phyloP scores from a whole-genome alignment of 2,329 filamentous ascomycete species.

The Pezizomycotina sp. region DNA sequence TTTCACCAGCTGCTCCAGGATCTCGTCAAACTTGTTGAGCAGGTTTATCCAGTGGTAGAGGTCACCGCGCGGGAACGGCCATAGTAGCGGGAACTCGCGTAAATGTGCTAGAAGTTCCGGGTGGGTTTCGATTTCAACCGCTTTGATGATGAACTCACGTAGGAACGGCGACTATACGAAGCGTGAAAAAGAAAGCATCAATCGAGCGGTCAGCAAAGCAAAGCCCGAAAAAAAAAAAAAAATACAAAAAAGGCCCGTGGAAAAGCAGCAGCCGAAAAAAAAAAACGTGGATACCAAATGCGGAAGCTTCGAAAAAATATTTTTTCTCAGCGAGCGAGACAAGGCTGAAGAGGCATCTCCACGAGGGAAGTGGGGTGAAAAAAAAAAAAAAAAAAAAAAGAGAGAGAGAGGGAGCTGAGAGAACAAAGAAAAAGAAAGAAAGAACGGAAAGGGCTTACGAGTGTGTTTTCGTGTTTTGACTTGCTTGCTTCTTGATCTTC shows the following conservation, averaged over 20 bases:
- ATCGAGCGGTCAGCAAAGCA: neutral
- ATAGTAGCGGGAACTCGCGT: constrained; percentile 64
- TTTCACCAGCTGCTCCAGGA: constrained; percentile 65
- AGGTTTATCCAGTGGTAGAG: constrained; percentile 96
- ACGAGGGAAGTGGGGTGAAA: too few species aligned
- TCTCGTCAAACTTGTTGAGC: constrained; percentile 79
- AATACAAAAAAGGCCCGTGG: constrained; percentile 5
- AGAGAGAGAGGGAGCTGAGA: too few species aligned
- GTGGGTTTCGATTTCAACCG: constrained; percentile 29
- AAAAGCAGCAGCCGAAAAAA: neutral
- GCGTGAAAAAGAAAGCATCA: constrained; percentile 12
- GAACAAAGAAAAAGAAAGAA: too few species aligned
- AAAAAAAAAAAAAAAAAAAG: too few species aligned
- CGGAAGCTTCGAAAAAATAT: neutral
- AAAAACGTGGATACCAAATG: constrained; percentile 2
- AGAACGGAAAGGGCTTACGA: constrained; percentile 29
- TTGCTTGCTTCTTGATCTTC: constrained; percentile 41
- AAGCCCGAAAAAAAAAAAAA: constrained; percentile 1
- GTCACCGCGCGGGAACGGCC: constrained; percentile 91
- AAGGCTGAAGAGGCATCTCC: too few species aligned
- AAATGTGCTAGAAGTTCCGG: constrained; percentile 63
- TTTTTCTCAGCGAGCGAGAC: too few species aligned
- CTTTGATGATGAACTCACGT: constrained; percentile 57
- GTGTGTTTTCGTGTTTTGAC: constrained; percentile 38
- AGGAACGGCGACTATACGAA: constrained; percentile 63